phyloP scores from a whole-genome alignment of 2,329 filamentous ascomycete species.

The Penicillium sp. region DNA sequence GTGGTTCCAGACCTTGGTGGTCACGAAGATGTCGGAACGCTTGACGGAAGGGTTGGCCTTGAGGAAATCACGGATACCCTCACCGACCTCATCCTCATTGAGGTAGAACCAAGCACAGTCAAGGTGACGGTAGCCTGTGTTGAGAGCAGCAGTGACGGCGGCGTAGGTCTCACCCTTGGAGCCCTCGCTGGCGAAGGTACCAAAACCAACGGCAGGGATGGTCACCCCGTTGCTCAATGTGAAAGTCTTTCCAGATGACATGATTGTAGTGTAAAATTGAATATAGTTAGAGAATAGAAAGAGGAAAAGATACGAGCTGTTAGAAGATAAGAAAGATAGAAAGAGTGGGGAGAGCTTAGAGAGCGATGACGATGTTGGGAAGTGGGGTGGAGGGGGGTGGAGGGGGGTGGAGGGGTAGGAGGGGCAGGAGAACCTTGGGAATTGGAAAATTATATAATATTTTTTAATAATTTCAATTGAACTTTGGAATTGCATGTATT shows the following conservation, averaged over 20 bases:
- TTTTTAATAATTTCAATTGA: background rate
- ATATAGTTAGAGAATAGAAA: constrained; percentile 3
- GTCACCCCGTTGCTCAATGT: constrained; percentile 58
- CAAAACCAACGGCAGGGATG: constrained; percentile 63
- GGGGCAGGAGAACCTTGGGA: constrained; percentile 2
- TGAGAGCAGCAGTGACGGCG: constrained; percentile 50
- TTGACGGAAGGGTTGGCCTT: constrained; percentile 48
- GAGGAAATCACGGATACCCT: constrained; percentile 55
- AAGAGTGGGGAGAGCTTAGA: constrained; percentile 12
- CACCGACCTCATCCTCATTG: constrained; percentile 55
- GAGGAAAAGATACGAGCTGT: constrained; percentile 3
- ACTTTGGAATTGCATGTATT: background rate
- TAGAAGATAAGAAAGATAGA: constrained; percentile 6
- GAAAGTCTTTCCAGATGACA: constrained; percentile 56
- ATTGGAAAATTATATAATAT: background rate
- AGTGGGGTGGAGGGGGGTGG: constrained; percentile 14
- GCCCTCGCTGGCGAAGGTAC: constrained; percentile 67
- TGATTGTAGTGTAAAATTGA: constrained; percentile 30
- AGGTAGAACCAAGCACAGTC: constrained; percentile 57
- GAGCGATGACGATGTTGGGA: constrained; percentile 22
- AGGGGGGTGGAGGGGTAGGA: constrained; percentile 1
- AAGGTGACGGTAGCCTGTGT: constrained; percentile 54
- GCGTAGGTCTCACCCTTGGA: constrained; percentile 58
- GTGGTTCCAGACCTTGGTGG: constrained; percentile 55
- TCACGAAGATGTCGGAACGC: constrained; percentile 52